These are phyloP conservation scores for Arctostaphylos glauca DNA, from an alignment of 148 eudicot species.

Conservation along the genomic window DNA sequence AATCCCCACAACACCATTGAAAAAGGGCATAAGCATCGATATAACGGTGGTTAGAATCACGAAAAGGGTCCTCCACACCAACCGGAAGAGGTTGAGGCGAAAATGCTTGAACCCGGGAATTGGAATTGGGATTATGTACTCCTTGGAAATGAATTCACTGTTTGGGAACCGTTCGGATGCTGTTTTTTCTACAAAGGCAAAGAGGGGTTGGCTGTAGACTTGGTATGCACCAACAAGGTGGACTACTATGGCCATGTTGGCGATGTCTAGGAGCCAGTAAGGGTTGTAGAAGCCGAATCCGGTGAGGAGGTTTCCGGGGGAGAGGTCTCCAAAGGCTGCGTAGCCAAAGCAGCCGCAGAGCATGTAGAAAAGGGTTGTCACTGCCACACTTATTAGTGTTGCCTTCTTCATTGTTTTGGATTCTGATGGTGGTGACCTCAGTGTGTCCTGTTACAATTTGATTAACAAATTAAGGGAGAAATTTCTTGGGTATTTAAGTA, in stretches of 20 bases:
- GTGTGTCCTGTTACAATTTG: slow-evolving; percentile 32
- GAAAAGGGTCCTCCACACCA: slow-evolving; percentile 38
- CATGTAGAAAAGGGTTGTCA: slow-evolving; percentile 47
- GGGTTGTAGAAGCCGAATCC: slow-evolving; percentile 51
- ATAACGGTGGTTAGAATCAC: slow-evolving; percentile 29
- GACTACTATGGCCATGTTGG: slow-evolving; percentile 37
- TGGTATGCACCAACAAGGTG: slow-evolving; percentile 47
- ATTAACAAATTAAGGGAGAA: neutral
- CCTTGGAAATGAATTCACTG: slow-evolving; percentile 21
- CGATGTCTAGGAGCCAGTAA: slow-evolving; percentile 43
- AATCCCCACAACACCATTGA: slow-evolving; percentile 42
- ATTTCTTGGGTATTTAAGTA: too few species aligned
- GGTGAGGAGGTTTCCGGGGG: slow-evolving; percentile 49
- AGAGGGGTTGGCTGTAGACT: slow-evolving; percentile 43
- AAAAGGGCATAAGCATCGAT: slow-evolving; percentile 46
- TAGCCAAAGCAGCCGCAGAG: slow-evolving; percentile 50
- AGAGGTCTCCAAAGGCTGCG: slow-evolving; percentile 41
- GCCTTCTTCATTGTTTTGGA: slow-evolving; percentile 46
- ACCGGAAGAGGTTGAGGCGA: slow-evolving; percentile 32
- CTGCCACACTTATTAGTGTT: slow-evolving; percentile 29
- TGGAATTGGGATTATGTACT: slow-evolving; percentile 26
- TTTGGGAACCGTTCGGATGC: slow-evolving; percentile 21
- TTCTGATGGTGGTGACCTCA: slow-evolving; percentile 49
- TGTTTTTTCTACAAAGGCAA: slow-evolving; percentile 26
- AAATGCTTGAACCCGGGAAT: slow-evolving; percentile 12